These are phyloP conservation scores for Hanseniaspora meyeri DNA, from an alignment of 805 yeast species.

Conservation along the genomic window DNA sequence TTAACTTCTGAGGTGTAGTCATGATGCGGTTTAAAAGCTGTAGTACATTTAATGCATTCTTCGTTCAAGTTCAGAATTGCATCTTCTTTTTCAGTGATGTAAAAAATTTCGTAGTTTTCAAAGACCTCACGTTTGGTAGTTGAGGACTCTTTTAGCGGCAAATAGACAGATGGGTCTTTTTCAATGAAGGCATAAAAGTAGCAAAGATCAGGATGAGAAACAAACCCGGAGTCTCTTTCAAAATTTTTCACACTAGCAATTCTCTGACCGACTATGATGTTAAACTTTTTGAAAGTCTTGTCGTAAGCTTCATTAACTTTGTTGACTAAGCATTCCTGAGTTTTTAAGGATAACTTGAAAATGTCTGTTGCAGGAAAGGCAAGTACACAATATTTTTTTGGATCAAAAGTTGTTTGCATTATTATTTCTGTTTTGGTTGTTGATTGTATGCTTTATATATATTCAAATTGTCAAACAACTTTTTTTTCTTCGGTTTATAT, in stretches of 20 bases:
- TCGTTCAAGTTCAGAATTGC: slow-evolving; percentile 14
- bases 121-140: slow-evolving; percentile 2
- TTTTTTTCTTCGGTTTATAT: too few relatives aligned
- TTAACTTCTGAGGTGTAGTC: neutral
- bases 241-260: slow-evolving; percentile 24
- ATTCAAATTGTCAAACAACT: too few relatives aligned
- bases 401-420: neutral
- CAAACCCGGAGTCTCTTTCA: slow-evolving; percentile 24
- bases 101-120: neutral
- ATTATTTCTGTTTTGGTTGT: neutral
- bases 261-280: slow-evolving; percentile 33
- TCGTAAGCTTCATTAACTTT: slow-evolving; percentile 42
- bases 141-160: slow-evolving; percentile 19
- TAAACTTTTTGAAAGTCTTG: slow-evolving; percentile 35
- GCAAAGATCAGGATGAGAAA: slow-evolving; percentile 16
- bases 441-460: neutral
- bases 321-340: slow-evolving; percentile 20
- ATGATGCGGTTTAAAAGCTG: slow-evolving; percentile 7
- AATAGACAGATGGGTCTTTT: neutral
- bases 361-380: slow-evolving; percentile 24
- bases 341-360: slow-evolving; percentile 19
- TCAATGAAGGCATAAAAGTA: slow-evolving; percentile 23
- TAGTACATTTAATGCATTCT: slow-evolving; percentile 16
- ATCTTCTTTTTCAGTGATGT: neutral
- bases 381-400: slow-evolving; percentile 20